Evolutionary conservation across 179 eudicot species (phyloP), one percentile per base, ranked within the genome.

Genomic region (Carnegiea gigantea): DNA sequence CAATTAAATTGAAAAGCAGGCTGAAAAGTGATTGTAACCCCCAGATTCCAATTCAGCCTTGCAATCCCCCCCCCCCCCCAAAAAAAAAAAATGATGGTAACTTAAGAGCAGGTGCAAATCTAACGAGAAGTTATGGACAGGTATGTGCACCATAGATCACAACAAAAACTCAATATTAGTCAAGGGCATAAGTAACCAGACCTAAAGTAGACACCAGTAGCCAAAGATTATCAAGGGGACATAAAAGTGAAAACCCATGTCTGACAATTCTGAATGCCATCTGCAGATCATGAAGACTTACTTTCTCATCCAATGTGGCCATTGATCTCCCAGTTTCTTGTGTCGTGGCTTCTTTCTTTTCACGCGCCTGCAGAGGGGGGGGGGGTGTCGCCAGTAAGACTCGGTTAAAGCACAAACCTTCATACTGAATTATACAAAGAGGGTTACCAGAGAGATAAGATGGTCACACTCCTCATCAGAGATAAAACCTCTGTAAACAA

Each of bases 381-480:
- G 15, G 7, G 21, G 6, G 18, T 1, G 60, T 15, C 46, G 3
- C 73, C 2, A n/a, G 73, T 82, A 78, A 78, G 79, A 49, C 53
- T 70, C 28, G 26, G 77, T 51, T 51, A 49, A 49, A 49, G 78
- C 76, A 82, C 14, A 13, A 28, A 30, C 17, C 20, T 23, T 28
- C 1, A 30, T n/a, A 44, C 28, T 23, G 24, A 73, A 38, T 60
- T 38, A 76, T 15, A 70, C n/a, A 57, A 80, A 76, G 82, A 68
- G 71, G 36, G 51, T 79, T 91, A 96, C 99, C 95, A 82, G 59
- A 75, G 91, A 89, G 77, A 96, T 88, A 23, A 96, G 91, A 85
- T 88, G 87, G 84, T 92, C 91, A 82, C 94, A 91, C 81, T 95
- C 99, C 82, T 88, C 96, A 46, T 91, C 90, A 28, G 96, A 89